Conservation (phyloP, 495 filamentous ascomycete genomes). For the Podospora fimiseda region DNA sequence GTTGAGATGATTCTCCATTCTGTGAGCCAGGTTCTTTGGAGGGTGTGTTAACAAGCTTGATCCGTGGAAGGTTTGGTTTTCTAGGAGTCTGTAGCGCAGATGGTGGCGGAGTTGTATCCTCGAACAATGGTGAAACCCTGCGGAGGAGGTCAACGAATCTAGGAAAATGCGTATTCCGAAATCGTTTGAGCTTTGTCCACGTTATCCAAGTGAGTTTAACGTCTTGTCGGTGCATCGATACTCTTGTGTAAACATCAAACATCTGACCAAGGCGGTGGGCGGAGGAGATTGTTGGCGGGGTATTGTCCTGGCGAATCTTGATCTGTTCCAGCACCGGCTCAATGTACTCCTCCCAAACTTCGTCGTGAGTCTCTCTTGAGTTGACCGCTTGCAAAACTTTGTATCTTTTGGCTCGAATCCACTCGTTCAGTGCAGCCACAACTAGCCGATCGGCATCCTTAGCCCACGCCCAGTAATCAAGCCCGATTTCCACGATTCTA, state of each 20-base stretch:
- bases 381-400: slow-evolving; percentile 8
- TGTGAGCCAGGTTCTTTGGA: no score
- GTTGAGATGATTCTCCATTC: no score
- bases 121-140: background rate
- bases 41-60: no score
- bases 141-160: background rate
- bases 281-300: background rate
- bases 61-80: background rate
- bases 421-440: slow-evolving; percentile 16
- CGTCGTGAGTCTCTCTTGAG: background rate
- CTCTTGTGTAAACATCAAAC: slow-evolving; percentile 20
- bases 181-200: slow-evolving; percentile 4
- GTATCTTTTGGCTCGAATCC: background rate
- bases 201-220: background rate
- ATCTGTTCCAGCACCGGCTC: slow-evolving; percentile 1
- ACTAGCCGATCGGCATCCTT: slow-evolving; percentile 22
- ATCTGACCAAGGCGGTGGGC: slow-evolving; percentile 12
- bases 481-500: slow-evolving; percentile 16
- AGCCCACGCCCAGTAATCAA: slow-evolving; percentile 15
- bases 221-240: slow-evolving; percentile 2
- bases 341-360: slow-evolving; percentile 20
- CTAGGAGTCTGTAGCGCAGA: background rate
- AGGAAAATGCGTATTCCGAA: slow-evolving; percentile 1
- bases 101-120: background rate
- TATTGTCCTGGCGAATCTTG: background rate